Percentiles rank a stretch among this genome's conserved stretches.
These are phyloP conservation scores for Ceriops tagal DNA, from an alignment of 345 rosid species.

Conservation along the genomic window DNA sequence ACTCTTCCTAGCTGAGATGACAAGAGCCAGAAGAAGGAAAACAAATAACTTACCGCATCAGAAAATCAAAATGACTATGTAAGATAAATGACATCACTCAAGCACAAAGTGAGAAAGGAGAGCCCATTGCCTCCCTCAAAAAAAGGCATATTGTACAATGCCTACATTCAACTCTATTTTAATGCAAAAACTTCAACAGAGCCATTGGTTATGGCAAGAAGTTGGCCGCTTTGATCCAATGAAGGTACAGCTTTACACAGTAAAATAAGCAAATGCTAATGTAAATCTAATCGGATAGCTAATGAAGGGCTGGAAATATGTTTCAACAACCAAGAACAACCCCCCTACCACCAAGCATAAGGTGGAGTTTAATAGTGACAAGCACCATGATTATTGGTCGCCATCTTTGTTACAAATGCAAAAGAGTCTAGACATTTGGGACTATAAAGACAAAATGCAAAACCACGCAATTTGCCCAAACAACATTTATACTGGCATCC, in stretches of 20 bases:
- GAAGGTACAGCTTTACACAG: not conserved
- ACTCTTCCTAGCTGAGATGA: slow-evolving; percentile 63
- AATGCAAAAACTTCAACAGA: not conserved
- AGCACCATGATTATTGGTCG: too few species aligned
- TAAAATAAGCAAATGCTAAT: not conserved
- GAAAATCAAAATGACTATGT: not conserved
- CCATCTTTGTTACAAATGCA: not conserved
- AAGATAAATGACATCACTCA: not conserved
- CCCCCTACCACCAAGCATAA: too few species aligned
- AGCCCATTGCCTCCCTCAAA: not conserved
- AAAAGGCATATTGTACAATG: not conserved
- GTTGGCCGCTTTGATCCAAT: not conserved
- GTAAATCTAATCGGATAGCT: too few species aligned
- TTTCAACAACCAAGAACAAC: too few species aligned
- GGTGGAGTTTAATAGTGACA: too few species aligned
- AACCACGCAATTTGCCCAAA: not conserved
- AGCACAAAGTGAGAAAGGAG: not conserved
- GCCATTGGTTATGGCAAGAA: not conserved
- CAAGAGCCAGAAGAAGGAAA: slow-evolving; percentile 11
- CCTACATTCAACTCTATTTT: not conserved
- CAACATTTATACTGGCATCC: not conserved
- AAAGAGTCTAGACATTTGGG: not conserved
- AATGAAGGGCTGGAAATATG: too few species aligned
- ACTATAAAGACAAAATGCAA: not conserved
- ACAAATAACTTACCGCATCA: not conserved